Conservation (phyloP, 2,329 filamentous ascomycete genomes). For the Myriosclerotinia curreyana region DNA sequence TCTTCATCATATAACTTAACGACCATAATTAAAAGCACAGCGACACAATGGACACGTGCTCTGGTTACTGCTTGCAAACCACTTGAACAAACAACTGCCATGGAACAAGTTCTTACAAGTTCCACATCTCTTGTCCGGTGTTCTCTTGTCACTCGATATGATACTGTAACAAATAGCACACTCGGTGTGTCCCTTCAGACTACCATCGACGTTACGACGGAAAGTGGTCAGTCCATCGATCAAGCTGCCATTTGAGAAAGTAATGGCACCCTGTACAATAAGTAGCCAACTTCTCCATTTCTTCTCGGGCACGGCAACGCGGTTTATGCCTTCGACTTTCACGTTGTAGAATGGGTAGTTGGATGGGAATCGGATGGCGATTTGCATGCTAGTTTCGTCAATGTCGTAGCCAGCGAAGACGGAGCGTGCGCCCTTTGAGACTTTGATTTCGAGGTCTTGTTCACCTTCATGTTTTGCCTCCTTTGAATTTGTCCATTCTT, state of each 20-base stretch:
- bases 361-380: conserved; percentile 75
- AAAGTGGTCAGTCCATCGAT: conserved; percentile 85
- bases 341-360: conserved; percentile 82
- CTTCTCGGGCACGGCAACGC: conserved; percentile 83
- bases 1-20: neutral
- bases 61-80: conserved; percentile 92
- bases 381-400: conserved; percentile 80
- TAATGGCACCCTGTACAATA: conserved; percentile 87
- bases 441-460: conserved; percentile 62
- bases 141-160: conserved; percentile 80
- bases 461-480: conserved; percentile 49
- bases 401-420: conserved; percentile 82
- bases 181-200: conserved; percentile 88
- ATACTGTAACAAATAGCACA: conserved; percentile 98
- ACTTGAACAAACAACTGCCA: conserved; percentile 84
- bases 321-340: conserved; percentile 70
- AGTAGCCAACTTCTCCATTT: conserved; percentile 93
- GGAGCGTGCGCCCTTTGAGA: conserved; percentile 69
- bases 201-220: conserved; percentile 80
- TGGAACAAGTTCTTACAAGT: conserved; percentile 97
- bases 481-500: conserved; percentile 60
- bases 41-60: conserved; percentile 91
- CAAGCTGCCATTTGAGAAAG: conserved; percentile 84
- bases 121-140: conserved; percentile 85
- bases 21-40: conserved; percentile 70